Base-by-base conservation (phyloP, 148 eudicot species). In the Rhododendron henanense region DNA sequence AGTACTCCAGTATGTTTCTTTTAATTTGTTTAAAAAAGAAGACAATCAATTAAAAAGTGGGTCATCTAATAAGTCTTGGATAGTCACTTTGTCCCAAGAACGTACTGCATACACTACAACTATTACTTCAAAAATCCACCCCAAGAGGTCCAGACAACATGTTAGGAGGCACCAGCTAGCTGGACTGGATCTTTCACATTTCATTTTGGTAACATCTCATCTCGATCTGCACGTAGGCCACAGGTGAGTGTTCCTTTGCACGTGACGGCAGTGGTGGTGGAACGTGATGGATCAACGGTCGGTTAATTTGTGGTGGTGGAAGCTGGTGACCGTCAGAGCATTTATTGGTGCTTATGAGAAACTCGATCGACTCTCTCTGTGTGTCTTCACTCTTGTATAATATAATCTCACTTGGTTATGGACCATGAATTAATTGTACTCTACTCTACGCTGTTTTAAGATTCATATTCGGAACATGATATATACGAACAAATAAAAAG, bases 281-380 rank as follows among this genome's bases (percentile, higher is more conserved):
- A 51, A 82, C 75, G 53, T 82, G 76, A 63, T 50, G 47, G 50
- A 57, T 15, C 37, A 63, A 82, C 76, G 84, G 84, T 82, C 84
- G 31, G 75, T 31, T 31, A 31, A 31, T 41, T 82, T 39, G 21
- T 19, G 83, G 75, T 57, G 84, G 69, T 81, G 47, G 41, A 51
- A 14, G 31, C 31, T 31, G 15, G 75, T 41, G 84, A 82, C 84
- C 51, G 84, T 39, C 57, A 74, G 73, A 5, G 6, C 44, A 41
- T 41, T 41, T 41, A 41, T 41, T 41, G 44, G 44, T 41, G 44
- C 44, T 41, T 41, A 41, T 6, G 44, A 41, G 44, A 41, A 41
- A 41, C 44, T 31, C 31, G 31, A 31, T 41, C 44, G 44, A 41
- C 44, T 41, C 44, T 41, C 44, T 5, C 6, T 41, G 44, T 41